Evolutionary conservation across 2,329 filamentous ascomycete genomes (phyloP).

Genomic region (Phaeomoniella chlamydospora): DNA sequence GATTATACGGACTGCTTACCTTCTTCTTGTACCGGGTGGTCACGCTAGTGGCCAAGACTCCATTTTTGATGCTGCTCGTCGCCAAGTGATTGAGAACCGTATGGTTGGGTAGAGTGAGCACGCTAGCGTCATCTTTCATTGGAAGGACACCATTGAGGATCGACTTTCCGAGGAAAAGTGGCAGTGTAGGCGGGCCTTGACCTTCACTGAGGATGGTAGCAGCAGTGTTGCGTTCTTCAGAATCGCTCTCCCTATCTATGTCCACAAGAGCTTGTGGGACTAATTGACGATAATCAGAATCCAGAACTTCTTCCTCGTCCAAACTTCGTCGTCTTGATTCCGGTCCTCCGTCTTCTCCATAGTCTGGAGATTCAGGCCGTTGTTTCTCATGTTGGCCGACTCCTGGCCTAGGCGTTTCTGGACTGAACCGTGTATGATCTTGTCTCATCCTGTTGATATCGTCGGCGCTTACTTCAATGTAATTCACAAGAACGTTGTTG

Average conservation of each 20-base stretch:
- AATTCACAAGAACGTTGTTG: conserved; percentile 95
- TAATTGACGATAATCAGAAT: conserved; percentile 51
- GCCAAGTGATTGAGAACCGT: conserved; percentile 93
- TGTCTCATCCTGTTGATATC: conserved; percentile 34
- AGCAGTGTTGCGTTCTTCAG: conserved; percentile 57
- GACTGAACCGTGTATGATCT: conserved; percentile 17
- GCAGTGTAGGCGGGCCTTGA: conserved; percentile 71
- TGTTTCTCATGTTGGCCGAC: conserved; percentile 26
- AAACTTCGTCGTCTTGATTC: conserved; percentile 13
- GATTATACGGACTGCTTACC: conserved; percentile 16
- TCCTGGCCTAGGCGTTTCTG: conserved; percentile 12
- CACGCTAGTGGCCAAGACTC: conserved; percentile 84
- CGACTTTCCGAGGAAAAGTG: conserved; percentile 83
- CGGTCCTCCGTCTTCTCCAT: conserved; percentile 11
- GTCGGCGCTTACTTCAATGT: conserved; percentile 80
- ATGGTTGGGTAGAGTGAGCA: conserved; percentile 92
- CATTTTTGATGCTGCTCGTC: conserved; percentile 95
- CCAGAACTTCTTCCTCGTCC: conserved; percentile 38
- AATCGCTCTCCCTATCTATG: conserved; percentile 73
- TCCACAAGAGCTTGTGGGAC: conserved; percentile 80
- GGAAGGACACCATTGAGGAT: conserved; percentile 83
- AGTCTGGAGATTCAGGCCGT: conserved; percentile 18
- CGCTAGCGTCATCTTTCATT: conserved; percentile 96
- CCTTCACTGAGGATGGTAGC: conserved; percentile 61
- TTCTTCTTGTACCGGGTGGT: conserved; percentile 97